These are phyloP conservation scores for Fraxinus xanthoxyloides DNA, from an alignment of 305 asterid species.

Conservation along the genomic window DNA sequence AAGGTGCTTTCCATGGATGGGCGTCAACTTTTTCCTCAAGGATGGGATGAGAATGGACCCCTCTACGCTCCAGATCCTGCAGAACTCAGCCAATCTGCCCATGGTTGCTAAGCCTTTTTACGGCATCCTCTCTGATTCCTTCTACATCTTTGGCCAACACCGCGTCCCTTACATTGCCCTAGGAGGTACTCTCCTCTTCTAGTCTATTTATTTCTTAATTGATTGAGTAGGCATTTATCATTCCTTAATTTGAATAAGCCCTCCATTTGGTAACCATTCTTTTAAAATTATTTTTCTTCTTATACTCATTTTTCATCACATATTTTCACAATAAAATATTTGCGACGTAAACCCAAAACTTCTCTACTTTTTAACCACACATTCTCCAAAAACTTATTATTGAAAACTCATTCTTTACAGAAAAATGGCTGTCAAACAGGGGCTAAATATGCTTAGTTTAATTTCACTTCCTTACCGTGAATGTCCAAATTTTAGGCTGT, in stretches of 20 bases:
- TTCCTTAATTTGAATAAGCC: neutral
- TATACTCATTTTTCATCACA: too few species aligned
- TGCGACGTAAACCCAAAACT: too few species aligned
- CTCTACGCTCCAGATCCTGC: slow-evolving; percentile 80
- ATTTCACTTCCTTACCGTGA: neutral
- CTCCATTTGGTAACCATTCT: too few species aligned
- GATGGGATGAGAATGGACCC: slow-evolving; percentile 82
- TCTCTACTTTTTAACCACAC: too few species aligned
- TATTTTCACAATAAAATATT: too few species aligned
- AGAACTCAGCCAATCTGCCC: slow-evolving; percentile 83
- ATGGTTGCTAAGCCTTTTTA: slow-evolving; percentile 93
- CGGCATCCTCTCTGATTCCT: slow-evolving; percentile 82
- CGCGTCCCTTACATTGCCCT: slow-evolving; percentile 84
- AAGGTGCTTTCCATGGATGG: slow-evolving; percentile 96
- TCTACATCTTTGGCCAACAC: slow-evolving; percentile 80
- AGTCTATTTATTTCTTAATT: neutral
- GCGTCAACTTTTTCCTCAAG: slow-evolving; percentile 75
- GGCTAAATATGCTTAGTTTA: neutral
- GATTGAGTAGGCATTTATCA: neutral
- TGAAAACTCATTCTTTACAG: too few species aligned
- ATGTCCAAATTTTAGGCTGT: neutral
- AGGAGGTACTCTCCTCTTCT: slow-evolving; percentile 54
- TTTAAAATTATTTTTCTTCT: too few species aligned
- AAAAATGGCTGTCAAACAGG: too few species aligned
- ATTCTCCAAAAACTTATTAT: too few species aligned